Evolutionary conservation across 345 rosid species (phyloP).

Genomic region (Salix udensis): DNA sequence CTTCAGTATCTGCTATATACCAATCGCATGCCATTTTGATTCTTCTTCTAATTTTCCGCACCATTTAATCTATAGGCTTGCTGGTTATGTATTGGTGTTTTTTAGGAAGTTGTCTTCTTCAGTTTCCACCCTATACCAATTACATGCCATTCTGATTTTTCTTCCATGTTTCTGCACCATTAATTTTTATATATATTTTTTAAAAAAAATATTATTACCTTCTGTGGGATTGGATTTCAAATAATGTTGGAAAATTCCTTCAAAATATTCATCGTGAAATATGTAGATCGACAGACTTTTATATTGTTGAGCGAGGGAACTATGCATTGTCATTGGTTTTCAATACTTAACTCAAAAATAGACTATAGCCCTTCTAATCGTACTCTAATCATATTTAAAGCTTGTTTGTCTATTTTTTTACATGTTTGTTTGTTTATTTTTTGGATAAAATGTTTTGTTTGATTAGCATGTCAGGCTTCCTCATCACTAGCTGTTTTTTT

Average conservation of each 20-base stretch:
- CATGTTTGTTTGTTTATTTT: neutral
- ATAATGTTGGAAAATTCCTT: neutral
- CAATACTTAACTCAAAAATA: neutral
- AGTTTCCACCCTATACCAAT: neutral
- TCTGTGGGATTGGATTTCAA: neutral
- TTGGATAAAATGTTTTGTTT: neutral
- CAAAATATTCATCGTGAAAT: neutral
- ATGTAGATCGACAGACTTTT: neutral
- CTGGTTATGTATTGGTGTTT: neutral
- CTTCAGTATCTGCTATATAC: neutral
- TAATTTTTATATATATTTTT: neutral
- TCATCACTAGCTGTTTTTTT: neutral
- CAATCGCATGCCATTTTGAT: neutral
- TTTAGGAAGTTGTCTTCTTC: neutral
- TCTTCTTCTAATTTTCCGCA: neutral
- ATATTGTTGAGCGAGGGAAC: neutral
- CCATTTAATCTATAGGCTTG: neutral
- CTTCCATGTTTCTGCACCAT: neutral
- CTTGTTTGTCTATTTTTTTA: neutral
- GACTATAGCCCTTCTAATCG: neutral
- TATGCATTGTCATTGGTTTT: neutral
- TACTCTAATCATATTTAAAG: neutral
- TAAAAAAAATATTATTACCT: neutral
- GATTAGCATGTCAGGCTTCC: neutral
- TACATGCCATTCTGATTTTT: neutral